phyloP scores from a whole-genome alignment of 257 asterid genomes.

The Solanum pimpinellifolium region DNA sequence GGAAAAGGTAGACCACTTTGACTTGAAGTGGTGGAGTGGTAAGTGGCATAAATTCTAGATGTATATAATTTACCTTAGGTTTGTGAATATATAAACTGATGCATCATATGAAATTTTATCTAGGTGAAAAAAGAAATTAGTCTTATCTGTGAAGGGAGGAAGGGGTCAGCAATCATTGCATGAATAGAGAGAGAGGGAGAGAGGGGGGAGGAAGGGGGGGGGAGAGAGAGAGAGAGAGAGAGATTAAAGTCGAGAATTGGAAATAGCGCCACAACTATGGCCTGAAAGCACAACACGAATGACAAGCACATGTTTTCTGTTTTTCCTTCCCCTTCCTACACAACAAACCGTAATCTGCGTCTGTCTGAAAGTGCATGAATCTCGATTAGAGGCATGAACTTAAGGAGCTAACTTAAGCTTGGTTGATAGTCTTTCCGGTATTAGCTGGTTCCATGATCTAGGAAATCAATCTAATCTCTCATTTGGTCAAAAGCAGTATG shows the following conservation, averaged over 20 bases:
- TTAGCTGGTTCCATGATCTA: background rate
- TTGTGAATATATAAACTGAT: background rate
- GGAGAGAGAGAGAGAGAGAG: background rate
- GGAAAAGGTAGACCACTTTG: background rate
- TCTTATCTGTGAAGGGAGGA: background rate
- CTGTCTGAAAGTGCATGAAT: background rate
- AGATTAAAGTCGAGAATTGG: background rate
- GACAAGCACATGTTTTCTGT: background rate
- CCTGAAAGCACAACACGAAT: background rate
- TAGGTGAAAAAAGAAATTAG: background rate
- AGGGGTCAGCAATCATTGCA: background rate
- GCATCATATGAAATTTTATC: background rate
- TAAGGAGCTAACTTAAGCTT: background rate
- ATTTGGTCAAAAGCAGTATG: background rate
- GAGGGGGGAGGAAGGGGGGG: background rate
- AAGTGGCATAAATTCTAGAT: background rate
- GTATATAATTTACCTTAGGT: background rate
- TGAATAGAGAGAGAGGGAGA: background rate
- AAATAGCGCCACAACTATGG: background rate
- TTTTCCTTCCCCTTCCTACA: background rate
- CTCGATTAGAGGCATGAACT: background rate
- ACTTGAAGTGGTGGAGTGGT: background rate
- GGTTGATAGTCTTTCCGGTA: background rate
- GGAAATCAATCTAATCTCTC: background rate
- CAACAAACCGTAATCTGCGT: background rate